A percentile compares a stretch with the other conserved stretches of the same genome.
Evolutionary conservation across 2,329 filamentous ascomycete genomes (phyloP).

Genomic region (Byssothecium circinans): DNA sequence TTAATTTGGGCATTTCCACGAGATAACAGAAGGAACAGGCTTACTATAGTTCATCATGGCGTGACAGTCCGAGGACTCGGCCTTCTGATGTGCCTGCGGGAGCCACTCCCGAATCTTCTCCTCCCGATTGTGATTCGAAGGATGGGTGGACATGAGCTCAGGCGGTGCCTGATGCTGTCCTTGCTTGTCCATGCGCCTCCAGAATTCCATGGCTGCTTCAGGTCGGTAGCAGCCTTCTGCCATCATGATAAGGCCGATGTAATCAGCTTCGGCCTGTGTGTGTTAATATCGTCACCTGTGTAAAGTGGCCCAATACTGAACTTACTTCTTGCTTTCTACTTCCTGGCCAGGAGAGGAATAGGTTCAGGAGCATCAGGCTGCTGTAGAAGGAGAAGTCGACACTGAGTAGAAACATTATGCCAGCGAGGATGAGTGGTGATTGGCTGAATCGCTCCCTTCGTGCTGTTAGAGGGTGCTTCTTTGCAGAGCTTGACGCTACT

Average conservation of each 20-base stretch:
- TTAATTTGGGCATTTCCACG: neutral
- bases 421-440: constrained; percentile 42
- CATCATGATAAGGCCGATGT: constrained; percentile 82
- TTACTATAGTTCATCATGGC: constrained; percentile 23
- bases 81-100: constrained; percentile 45
- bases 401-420: constrained; percentile 40
- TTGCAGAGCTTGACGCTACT: constrained; percentile 4
- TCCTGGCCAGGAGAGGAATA: constrained; percentile 69
- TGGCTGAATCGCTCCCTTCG: constrained; percentile 60
- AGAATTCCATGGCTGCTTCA: constrained; percentile 64
- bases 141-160: constrained; percentile 76
- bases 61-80: constrained; percentile 36
- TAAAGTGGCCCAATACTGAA: too few species aligned
- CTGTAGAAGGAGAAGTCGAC: constrained; percentile 47
- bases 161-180: constrained; percentile 58
- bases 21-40: neutral
- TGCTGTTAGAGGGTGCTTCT: constrained; percentile 2
- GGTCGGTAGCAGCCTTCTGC: constrained; percentile 77
- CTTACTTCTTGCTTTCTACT: constrained; percentile 65
- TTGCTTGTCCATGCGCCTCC: constrained; percentile 62
- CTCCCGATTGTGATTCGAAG: constrained; percentile 67
- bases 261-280: constrained; percentile 70
- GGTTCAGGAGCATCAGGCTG: constrained; percentile 54
- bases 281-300: too few species aligned
- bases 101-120: constrained; percentile 65